A percentile compares a stretch with the other conserved stretches of the same genome.
These are phyloP conservation scores for Phytophthora constricta DNA, from an alignment of 352 stramenopile genomes.

Conservation along the genomic window DNA sequence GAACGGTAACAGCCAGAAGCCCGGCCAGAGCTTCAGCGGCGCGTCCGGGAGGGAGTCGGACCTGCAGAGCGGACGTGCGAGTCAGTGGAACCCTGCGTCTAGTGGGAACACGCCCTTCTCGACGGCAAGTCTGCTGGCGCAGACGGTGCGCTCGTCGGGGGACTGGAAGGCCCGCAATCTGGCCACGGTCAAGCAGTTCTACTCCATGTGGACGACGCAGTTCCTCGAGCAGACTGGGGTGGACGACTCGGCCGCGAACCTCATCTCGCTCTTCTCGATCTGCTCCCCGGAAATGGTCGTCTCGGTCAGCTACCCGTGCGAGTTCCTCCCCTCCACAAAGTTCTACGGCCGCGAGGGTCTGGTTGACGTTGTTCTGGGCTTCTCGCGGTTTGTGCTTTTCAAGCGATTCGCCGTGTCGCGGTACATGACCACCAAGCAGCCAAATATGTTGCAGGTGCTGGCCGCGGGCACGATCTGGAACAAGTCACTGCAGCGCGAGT, in stretches of 20 bases:
- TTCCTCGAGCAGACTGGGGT: slow-evolving; percentile 68
- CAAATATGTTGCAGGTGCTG: slow-evolving; percentile 80
- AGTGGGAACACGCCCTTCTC: slow-evolving; percentile 35
- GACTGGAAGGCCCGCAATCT: slow-evolving; percentile 89
- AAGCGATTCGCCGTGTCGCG: slow-evolving; percentile 72
- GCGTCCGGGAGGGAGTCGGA: slow-evolving; percentile 69
- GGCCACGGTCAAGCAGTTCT: slow-evolving; percentile 85
- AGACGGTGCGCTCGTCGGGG: slow-evolving; percentile 76
- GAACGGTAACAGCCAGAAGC: slow-evolving; percentile 57
- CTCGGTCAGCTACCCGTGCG: slow-evolving; percentile 79
- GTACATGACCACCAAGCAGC: slow-evolving; percentile 82
- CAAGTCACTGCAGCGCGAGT: slow-evolving; percentile 78
- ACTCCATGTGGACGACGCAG: slow-evolving; percentile 79
- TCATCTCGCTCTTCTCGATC: slow-evolving; percentile 81
- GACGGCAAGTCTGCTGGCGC: slow-evolving; percentile 49
- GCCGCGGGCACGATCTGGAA: slow-evolving; percentile 84
- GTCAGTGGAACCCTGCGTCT: slow-evolving; percentile 34
- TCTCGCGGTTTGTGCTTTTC: slow-evolving; percentile 81
- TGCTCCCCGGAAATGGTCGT: slow-evolving; percentile 84
- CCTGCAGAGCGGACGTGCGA: slow-evolving; percentile 38
- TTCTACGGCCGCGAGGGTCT: slow-evolving; percentile 87
- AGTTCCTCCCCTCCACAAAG: slow-evolving; percentile 75
- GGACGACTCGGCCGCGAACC: slow-evolving; percentile 61
- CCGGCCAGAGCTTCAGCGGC: slow-evolving; percentile 58
- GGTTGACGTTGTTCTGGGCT: slow-evolving; percentile 76